Conservation (phyloP, 1,284 basidiomycete species). For the Cutaneotrichosporon spelunceum region DNA sequence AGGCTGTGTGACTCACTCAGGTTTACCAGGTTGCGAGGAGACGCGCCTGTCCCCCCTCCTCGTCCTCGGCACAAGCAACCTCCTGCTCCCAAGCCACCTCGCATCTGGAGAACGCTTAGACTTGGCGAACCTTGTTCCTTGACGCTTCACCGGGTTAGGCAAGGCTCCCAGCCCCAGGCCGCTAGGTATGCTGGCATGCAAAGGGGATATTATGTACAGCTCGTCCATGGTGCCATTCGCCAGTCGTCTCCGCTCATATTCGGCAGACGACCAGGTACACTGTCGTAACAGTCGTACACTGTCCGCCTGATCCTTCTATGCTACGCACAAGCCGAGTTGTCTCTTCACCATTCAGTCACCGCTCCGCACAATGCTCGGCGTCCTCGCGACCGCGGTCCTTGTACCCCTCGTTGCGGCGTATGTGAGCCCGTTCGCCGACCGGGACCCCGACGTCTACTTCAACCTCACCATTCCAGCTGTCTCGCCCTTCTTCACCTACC, state of each 20-base stretch:
- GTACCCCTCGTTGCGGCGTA: neutral
- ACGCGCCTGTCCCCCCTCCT: too few species aligned
- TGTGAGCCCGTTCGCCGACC: neutral
- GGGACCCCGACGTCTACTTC: conserved; percentile 3
- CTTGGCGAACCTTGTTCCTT: too few species aligned
- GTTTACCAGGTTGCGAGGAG: too few species aligned
- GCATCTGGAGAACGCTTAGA: neutral
- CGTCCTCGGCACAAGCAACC: too few species aligned
- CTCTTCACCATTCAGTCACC: neutral
- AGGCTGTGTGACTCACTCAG: too few species aligned
- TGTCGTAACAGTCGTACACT: too few species aligned
- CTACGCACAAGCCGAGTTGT: neutral
- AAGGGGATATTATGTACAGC: neutral
- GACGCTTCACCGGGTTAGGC: too few species aligned
- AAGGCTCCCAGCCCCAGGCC: too few species aligned
- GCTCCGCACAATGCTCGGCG: neutral
- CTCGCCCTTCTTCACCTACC: neutral
- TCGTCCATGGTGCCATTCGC: too few species aligned
- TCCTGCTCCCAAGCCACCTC: too few species aligned
- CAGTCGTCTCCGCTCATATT: too few species aligned
- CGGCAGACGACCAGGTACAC: too few species aligned
- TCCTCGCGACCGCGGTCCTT: neutral
- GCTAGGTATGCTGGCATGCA: neutral
- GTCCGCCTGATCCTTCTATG: neutral
- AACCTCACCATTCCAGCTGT: neutral